Base-by-base conservation (phyloP, 2,329 filamentous ascomycete species). In the Neonectria neomacrospora region DNA sequence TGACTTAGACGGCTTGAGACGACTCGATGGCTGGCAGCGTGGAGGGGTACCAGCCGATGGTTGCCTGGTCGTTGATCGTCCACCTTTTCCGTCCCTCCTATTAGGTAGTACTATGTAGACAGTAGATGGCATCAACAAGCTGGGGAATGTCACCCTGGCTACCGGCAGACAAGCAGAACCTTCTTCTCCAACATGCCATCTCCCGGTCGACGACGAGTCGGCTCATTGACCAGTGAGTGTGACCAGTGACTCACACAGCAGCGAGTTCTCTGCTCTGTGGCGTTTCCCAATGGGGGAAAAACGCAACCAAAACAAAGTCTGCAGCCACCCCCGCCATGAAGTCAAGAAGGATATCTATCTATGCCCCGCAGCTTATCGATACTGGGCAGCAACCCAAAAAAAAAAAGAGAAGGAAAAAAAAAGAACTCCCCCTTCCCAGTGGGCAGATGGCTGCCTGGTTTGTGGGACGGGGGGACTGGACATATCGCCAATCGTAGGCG, bases 301-400 rank as follows among this genome's bases (percentile, higher is more conserved):
- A 5, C 9, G 11, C 32, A 34, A 34, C 32, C 32, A 34, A 14
- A 14, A 34, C 32, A 34, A n/a, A n/a, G 32, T 34, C 32, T 30
- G n/a, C 18, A 51, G 55, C 48, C 58, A 61, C 58, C 34, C 34
- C 58, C 58, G 51, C 58, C 42, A 16, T 9, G 23, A 26, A 26
- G 23, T 26, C n/a, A n/a, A n/a, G n/a, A n/a, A n/a, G n/a, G n/a
- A n/a, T n/a, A n/a, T n/a, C n/a, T n/a, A n/a, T n/a, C n/a, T n/a
- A n/a, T 51, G 52, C 59, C 59, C 59, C 53, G 59, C 59, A 61
- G 22, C 53, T 61, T 61, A 61, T 61, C 59, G 59, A 61, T 61
- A 56, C 23, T 26, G 23, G 23, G 23, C 23, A 3, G 6, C 23
- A 3, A 26, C n/a, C n/a, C n/a, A n/a, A n/a, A n/a, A n/a, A n/a